These are phyloP conservation scores for Pythium sukuiense DNA, from an alignment of 352 stramenopile genomes.

Conservation along the genomic window DNA sequence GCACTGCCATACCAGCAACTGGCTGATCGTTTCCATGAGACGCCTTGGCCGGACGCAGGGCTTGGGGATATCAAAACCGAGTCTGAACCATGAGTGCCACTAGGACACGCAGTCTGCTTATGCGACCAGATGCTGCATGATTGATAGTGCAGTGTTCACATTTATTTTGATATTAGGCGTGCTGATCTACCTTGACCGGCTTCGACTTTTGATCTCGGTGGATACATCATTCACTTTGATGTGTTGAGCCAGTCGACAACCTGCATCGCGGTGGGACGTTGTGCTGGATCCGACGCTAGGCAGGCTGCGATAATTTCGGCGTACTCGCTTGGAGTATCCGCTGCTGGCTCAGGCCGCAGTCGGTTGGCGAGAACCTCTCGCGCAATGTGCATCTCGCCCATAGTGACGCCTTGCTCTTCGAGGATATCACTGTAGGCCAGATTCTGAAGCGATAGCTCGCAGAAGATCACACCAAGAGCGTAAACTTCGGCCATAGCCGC, in stretches of 20 bases:
- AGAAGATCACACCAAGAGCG: slow-evolving; percentile 71
- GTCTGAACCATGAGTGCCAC: too few relatives aligned
- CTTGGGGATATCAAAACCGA: neutral
- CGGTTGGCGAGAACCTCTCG: slow-evolving; percentile 45
- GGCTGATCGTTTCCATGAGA: slow-evolving; percentile 51
- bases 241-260: slow-evolving; percentile 33
- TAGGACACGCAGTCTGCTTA: too few relatives aligned
- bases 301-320: slow-evolving; percentile 44
- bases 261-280: slow-evolving; percentile 44
- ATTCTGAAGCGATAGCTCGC: slow-evolving; percentile 53
- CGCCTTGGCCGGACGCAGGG: slow-evolving; percentile 40
- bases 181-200: neutral
- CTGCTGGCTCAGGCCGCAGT: slow-evolving; percentile 40
- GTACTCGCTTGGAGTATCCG: slow-evolving; percentile 47
- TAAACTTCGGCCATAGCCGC: slow-evolving; percentile 56
- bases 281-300: slow-evolving; percentile 45
- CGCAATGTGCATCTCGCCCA: slow-evolving; percentile 67
- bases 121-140: too few relatives aligned
- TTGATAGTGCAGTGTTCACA: neutral
- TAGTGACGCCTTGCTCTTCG: slow-evolving; percentile 44
- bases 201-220: neutral
- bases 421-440: slow-evolving; percentile 49
- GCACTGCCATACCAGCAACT: slow-evolving; percentile 70
- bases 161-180: slow-evolving; percentile 4
- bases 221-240: slow-evolving; percentile 3